phyloP scores from a whole-genome alignment of 768 basidiomycete genomes.

The Mycena indigotica region DNA sequence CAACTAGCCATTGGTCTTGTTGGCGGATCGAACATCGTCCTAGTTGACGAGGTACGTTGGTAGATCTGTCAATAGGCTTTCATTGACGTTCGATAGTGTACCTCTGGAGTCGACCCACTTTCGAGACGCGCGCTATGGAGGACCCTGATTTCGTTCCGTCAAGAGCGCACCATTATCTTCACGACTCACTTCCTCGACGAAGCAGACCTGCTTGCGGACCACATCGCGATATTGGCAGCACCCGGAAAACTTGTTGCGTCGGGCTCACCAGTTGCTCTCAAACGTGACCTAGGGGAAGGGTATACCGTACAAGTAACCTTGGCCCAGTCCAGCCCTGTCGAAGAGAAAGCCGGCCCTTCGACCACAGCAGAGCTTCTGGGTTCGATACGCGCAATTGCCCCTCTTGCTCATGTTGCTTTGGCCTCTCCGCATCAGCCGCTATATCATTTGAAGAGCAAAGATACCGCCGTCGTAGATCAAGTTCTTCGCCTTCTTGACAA shows the following conservation, averaged over 20 bases:
- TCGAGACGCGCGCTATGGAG: slow-evolving; percentile 80
- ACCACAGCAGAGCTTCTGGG: slow-evolving; percentile 38
- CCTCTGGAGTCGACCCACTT: slow-evolving; percentile 81
- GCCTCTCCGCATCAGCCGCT: slow-evolving; percentile 46
- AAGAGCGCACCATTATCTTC: slow-evolving; percentile 70
- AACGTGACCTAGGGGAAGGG: slow-evolving; percentile 70
- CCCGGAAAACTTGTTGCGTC: slow-evolving; percentile 76
- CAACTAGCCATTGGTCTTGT: slow-evolving; percentile 81
- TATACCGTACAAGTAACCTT: slow-evolving; percentile 66
- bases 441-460: slow-evolving; percentile 65
- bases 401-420: slow-evolving; percentile 44
- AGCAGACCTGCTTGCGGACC: slow-evolving; percentile 77
- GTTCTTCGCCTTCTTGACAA: slow-evolving; percentile 59
- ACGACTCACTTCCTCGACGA: slow-evolving; percentile 59
- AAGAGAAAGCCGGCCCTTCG: slow-evolving; percentile 26
- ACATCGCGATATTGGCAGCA: slow-evolving; percentile 72
- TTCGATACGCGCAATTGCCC: slow-evolving; percentile 46
- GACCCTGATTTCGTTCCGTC: slow-evolving; percentile 64
- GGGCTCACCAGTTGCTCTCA: slow-evolving; percentile 74
- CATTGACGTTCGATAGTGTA: slow-evolving; percentile 47
- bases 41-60: slow-evolving; percentile 52
- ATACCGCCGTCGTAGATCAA: slow-evolving; percentile 52
- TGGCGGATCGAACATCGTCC: slow-evolving; percentile 69
- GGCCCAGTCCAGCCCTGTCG: slow-evolving; percentile 24
- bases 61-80: no score